Base-by-base conservation (phyloP, 2,329 filamentous ascomycete genomes). In the Cercospora zeae-maydis region DNA sequence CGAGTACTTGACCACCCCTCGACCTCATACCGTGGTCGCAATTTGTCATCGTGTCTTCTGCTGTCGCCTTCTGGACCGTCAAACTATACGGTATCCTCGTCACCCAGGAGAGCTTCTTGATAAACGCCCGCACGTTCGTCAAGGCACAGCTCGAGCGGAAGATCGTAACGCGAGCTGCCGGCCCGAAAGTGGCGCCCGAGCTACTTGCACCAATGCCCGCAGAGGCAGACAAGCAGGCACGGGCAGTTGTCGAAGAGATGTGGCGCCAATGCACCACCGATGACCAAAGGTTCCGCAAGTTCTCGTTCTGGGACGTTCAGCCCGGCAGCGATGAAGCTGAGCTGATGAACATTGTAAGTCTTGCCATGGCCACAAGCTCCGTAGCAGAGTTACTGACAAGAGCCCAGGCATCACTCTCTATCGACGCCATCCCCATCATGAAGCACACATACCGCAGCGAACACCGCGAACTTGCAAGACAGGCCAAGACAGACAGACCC, bases 21-120 rank as follows among this genome's bases (percentile, higher is more conserved):
- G 24, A 27, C 24, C 24, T 27, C 24, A 3, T 27, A 3, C 24
- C 6, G 3, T 27, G 3, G 24, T 3, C 24, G 24, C 24, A 16
- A 45, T 9, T 4, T 24, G 24, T 27, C 39, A 21, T 21, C 2
- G 1, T 45, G 10, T 7, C 5, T 3, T 21, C 21, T 16, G 39
- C 39, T 14, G 39, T 45, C 19, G 21, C 19, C 10, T 10, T 24
- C 13, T 21, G 39, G 16, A 24, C 33, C 6, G 21, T 30, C 2
- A 57, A n/a, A 8, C 5, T 57, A 11, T 57, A 57, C 21, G 56
- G 62, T 13, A 53, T 61, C 10, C 45, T 61, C 11, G 58, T 58
- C 10, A 61, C 58, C 5, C 58, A 64, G 30, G 45, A 61, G 34
- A 58, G 58, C 42, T 61, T 24, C 24, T 37, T 57, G 3, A 52